Base-by-base conservation (phyloP, 208 protist species). In the Wallacemonas sp. region DNA sequence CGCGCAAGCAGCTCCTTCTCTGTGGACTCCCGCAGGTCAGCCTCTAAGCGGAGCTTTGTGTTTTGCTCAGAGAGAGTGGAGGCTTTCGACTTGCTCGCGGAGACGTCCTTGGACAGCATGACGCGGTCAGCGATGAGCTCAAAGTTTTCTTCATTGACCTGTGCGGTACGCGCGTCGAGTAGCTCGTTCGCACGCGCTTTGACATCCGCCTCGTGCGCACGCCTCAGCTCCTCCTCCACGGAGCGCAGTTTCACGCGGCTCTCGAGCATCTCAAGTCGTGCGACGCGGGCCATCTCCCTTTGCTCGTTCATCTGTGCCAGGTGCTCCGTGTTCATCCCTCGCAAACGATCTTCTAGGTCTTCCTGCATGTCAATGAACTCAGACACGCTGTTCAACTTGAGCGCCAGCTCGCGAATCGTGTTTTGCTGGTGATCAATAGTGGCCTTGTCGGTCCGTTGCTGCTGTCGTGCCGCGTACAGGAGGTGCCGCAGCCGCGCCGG, bases 101-200 rank as follows among this genome's bases (percentile, higher is more conserved):
- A 56, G 23, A 84, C 65, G 30, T 96, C 89, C 36, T 69, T 55
- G 19, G 69, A 74, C 12, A 96, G 72, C 33, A 89, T 62, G 12
- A 82, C n/a, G 52, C 88, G 90, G 39, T 96, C 85, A 26, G 73
- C 54, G 14, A 78, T n/a, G 12, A 97, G 83, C 30, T 85, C 68
- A 56, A 87, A 80, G 75, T 95, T 95, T 34, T 83, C 47, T 14
- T 81, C 68, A 64, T 92, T 70, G 4, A 93, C 80, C 44, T 87
- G 72, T 44, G 67, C 71, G n/a, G 88, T 92, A 49, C 80, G 81
- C 29, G 62, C 52, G 47, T 80, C 83, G 17, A 94, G 76, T 38
- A 93, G 76, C 68, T 85, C 70, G 23, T 39, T 82, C n/a, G 87
- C 90, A 33, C 77, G 69, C 0, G 67, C 60, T 26, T 67, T 70